Conservation (phyloP, 306 rosid species). For the Inga laurina region DNA sequence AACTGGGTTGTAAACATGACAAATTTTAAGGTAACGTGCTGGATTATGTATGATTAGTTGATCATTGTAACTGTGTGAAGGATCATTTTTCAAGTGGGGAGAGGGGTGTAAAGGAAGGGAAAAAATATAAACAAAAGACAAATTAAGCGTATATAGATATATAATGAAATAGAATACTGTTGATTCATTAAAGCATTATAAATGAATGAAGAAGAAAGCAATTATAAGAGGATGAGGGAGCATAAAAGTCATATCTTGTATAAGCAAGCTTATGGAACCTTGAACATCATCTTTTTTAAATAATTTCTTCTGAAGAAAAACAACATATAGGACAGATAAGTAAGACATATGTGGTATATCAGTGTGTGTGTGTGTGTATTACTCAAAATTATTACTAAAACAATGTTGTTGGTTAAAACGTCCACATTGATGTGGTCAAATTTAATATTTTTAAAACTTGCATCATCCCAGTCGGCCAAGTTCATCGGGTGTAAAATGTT, state of each 20-base stretch:
- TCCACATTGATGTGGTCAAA: not conserved
- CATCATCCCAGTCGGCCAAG: not conserved
- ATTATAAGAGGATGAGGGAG: conserved; percentile 18
- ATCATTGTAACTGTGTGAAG: not conserved
- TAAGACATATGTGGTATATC: not conserved
- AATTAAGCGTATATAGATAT: not conserved
- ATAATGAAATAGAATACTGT: not conserved
- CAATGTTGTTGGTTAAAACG: not conserved
- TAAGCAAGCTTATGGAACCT: conserved; percentile 1
- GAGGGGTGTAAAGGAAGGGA: not conserved
- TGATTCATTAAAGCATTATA: not conserved
- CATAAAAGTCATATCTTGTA: not conserved
- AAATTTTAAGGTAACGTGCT: not conserved
- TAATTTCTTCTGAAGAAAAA: not conserved
- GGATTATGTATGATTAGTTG: not conserved
- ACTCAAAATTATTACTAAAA: not conserved
- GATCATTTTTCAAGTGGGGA: not conserved
- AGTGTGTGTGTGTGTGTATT: not conserved
- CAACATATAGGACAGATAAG: not conserved
- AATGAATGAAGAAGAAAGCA: conserved; percentile 19
- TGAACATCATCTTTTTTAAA: not conserved
- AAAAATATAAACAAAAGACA: not conserved
- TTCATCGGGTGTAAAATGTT: not conserved
- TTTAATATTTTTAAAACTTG: not conserved
- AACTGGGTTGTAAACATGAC: not conserved